Evolutionary conservation across 768 basidiomycete species (phyloP).

Genomic region (Rhizopogon vinicolor): DNA sequence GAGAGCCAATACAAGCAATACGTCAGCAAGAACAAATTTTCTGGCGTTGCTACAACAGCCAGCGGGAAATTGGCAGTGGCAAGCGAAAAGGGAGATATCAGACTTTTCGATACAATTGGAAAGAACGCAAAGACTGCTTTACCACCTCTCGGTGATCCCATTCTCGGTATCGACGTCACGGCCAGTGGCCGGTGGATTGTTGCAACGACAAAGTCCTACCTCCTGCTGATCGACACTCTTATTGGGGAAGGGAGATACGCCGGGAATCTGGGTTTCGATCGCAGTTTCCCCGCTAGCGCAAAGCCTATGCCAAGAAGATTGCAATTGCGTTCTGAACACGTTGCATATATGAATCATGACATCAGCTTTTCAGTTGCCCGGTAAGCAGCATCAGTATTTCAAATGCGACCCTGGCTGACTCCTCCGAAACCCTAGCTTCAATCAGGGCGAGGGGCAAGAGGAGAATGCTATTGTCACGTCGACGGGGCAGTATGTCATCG

Average conservation of each 20-base stretch:
- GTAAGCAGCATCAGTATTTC: conserved; percentile 33
- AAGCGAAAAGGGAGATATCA: conserved; percentile 94
- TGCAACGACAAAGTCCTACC: conserved; percentile 91
- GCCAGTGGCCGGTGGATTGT: conserved; percentile 93
- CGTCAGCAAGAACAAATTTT: conserved; percentile 91
- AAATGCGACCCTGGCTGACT: conserved; percentile 5
- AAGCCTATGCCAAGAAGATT: conserved; percentile 90
- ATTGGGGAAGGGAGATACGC: conserved; percentile 88
- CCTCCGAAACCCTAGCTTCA: conserved; percentile 59
- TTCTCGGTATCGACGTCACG: conserved; percentile 91
- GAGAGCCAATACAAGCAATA: conserved; percentile 97
- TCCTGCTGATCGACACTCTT: conserved; percentile 90
- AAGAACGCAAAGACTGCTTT: conserved; percentile 99
- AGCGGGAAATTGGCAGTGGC: conserved; percentile 87
- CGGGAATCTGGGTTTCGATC: conserved; percentile 84
- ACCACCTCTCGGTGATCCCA: conserved; percentile 92
- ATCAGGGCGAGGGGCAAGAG: conserved; percentile 79
- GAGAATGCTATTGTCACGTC: conserved; percentile 97
- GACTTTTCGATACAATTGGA: conserved; percentile 91
- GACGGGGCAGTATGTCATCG: conserved; percentile 86
- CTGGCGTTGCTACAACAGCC: conserved; percentile 85
- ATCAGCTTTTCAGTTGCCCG: conserved; percentile 92
- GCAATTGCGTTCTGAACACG: conserved; percentile 86
- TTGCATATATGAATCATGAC: conserved; percentile 87
- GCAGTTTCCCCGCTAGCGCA: conserved; percentile 90